Base-by-base conservation (phyloP, 768 basidiomycete genomes). In the Heimioporus sp. region DNA sequence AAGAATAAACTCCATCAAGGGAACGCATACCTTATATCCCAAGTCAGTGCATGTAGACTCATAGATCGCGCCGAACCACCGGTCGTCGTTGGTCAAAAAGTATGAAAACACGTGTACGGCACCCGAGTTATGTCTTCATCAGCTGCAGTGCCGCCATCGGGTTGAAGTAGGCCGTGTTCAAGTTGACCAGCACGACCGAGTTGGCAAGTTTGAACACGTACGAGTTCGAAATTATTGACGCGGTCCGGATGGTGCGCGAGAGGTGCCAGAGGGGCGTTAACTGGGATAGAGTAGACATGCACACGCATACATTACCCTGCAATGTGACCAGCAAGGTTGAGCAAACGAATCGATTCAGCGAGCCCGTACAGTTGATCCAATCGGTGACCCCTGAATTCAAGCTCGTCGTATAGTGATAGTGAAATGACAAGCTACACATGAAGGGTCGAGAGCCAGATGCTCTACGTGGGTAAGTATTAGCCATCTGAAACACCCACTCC, bases 321-420 rank as follows among this genome's bases (percentile, higher is more conserved):
- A 35, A 90, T 70, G 55, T 80, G 76, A 17, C 92, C 90, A 21
- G 83, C 78, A 28, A 95, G 75, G 67, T 90, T 91, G 46, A 94
- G 80, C 30, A 96, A 72, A 54, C 30, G 95, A 72, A 92, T 76
- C 1, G 86, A 85, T 68, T 94, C 92, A 24, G 84, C 89, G 40
- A 94, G 75, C 69, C 92, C 92, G 72, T 85, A 91, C 3, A 24
- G 58, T 89, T 86, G 42, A 91, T 82, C 31, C 82, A 80, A 59
- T 95, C 93, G 62, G 81, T 85, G 59, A 93, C 93, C 17, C 92
- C 93, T 1, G 94, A 80, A 45, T 83, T 80, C 16, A 78, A 73
- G 59, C 78, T 84, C 20, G 35, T 35, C 10, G 28, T 28, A 24
- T 31, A 32, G 10, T 24, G 44, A 6, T 4, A 7, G 24, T 28